phyloP scores from a whole-genome alignment of 108 stramenopile species.

The Cylindrotheca closterium region DNA sequence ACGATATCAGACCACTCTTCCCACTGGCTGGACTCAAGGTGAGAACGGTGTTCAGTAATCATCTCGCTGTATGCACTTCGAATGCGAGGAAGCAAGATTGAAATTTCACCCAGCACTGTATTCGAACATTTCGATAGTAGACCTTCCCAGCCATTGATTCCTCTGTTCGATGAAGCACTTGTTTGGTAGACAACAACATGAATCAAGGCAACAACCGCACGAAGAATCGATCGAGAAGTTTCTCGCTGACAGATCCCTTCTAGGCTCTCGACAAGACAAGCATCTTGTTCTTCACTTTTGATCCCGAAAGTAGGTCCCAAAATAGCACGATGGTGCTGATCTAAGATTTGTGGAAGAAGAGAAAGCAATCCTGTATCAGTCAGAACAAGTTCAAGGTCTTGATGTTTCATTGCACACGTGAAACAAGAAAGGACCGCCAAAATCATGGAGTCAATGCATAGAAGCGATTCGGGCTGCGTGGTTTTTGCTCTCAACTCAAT shows the following conservation, averaged over 20 bases:
- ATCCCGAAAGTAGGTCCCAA: constrained; percentile 1
- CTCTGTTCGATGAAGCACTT: background rate
- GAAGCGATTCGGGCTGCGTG: background rate
- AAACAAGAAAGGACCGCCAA: constrained; percentile 23
- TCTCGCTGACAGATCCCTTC: constrained; percentile 23
- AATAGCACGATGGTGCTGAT: constrained; percentile 5
- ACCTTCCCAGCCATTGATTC: background rate
- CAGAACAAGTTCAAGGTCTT: constrained; percentile 10
- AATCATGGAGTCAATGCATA: constrained; percentile 21
- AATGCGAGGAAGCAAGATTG: constrained; percentile 2
- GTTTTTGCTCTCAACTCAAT: background rate
- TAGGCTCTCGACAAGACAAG: constrained; percentile 21
- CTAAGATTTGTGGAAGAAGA: background rate
- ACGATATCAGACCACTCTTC: constrained; percentile 16
- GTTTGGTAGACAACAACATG: constrained; percentile 38
- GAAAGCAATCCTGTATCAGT: background rate
- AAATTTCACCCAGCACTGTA: constrained; percentile 17
- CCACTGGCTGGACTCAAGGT: constrained; percentile 15
- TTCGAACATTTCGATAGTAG: constrained; percentile 11
- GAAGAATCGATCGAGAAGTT: constrained; percentile 26
- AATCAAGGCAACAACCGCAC: constrained; percentile 20
- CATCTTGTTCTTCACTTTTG: background rate
- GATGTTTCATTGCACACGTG: constrained; percentile 11
- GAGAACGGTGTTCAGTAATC: background rate
- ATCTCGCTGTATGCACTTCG: background rate